Base-by-base conservation (phyloP, 306 rosid genomes). In the Vigna nakashimae region DNA sequence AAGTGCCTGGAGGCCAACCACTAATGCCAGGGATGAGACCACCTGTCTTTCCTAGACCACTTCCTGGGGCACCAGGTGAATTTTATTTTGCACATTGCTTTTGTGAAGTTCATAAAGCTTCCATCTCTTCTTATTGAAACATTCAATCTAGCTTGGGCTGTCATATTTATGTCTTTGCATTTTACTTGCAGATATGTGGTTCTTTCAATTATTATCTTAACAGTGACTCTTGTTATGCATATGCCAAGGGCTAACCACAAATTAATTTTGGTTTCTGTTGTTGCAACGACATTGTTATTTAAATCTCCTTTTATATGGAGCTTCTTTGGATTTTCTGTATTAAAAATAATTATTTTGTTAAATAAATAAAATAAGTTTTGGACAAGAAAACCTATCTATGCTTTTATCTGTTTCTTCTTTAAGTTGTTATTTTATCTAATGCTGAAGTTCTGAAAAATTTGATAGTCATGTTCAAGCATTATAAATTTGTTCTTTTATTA, bases 31-130 rank as follows among this genome's bases (percentile, higher is more conserved):
- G 97, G 74, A 82, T 95, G 7, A 88, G 98, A 82, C 91, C 94
- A 81, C 91, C 94, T 77, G 93, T 89, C 83, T 87, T 94, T 83
- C 97, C 97, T 36, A 86, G 98, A 85, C 98, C 98, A 9, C 3
- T 68, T 66, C 88, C 91, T 52, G 90, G 91, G 73, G 84, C 88
- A 50, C 97, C 93, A 72, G 97, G 98, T 94, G 80, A 84, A 69
- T 36, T 15, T 70, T 7, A 30, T 79, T 40, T 52, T 17, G 4
- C 5, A 5, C 64, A 28, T 49, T 58, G 55, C 32, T 75, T 70
- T 75, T 24, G 10, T 2, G 16, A 50, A 26, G 75, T 56, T 5
- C 20, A 50, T 45, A n/a, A 40, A 45, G 13, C 58, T 69, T 55
- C 74, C 65, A 16, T 45, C 24, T 49, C 51, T 22, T 60, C 42